phyloP scores from a whole-genome alignment of 2,329 filamentous ascomycete genomes.

The Thielaviopsis cerberus region DNA sequence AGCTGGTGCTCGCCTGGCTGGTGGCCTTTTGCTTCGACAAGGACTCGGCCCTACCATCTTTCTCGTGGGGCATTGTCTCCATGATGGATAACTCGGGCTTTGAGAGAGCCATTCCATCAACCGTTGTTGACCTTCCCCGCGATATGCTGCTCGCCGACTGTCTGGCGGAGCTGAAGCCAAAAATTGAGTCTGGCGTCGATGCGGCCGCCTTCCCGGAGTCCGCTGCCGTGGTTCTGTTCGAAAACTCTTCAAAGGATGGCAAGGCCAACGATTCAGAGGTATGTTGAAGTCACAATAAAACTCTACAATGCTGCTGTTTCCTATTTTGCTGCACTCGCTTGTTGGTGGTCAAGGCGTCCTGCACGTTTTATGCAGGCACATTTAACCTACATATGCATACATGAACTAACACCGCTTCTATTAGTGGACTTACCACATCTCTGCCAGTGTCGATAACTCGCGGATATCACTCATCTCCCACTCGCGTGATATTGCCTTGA shows the following conservation, averaged over 20 bases:
- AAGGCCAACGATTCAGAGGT: constrained; percentile 7
- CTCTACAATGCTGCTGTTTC: not conserved
- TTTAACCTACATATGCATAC: not conserved
- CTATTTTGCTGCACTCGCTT: not conserved
- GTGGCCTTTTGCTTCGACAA: constrained; percentile 14
- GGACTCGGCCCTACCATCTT: constrained; percentile 12
- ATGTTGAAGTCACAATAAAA: not conserved
- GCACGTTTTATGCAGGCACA: not conserved
- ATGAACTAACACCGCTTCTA: not conserved
- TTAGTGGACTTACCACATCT: constrained; percentile 15
- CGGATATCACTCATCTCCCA: constrained; percentile 13
- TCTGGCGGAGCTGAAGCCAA: not conserved
- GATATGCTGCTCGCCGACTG: not conserved
- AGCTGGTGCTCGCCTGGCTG: constrained; percentile 15
- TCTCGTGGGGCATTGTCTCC: constrained; percentile 11
- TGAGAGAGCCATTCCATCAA: constrained; percentile 4
- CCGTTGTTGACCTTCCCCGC: constrained; percentile 8
- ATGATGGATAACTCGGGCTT: not conserved
- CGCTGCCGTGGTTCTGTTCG: constrained; percentile 3
- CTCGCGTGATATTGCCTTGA: constrained; percentile 13
- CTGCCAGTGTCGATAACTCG: constrained; percentile 10
- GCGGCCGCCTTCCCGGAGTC: not conserved
- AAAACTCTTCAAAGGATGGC: constrained; percentile 4
- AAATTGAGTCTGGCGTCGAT: not conserved
- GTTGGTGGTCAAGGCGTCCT: not conserved